Evolutionary conservation across 129 eudicot species (phyloP).

Genomic region (Oenanthe sinensis): DNA sequence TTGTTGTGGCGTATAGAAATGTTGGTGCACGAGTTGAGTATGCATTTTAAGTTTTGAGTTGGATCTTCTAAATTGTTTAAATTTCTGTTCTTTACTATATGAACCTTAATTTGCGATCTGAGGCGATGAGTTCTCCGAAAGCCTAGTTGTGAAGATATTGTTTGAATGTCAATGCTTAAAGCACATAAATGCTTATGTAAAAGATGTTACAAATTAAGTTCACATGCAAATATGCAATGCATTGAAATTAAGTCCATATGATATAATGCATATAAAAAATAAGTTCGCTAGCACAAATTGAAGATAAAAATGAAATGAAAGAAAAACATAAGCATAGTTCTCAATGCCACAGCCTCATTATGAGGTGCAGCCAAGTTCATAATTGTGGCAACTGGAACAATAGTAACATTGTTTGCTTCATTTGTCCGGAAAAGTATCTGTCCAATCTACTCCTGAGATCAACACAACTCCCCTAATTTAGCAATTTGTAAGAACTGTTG

Average conservation of each 20-base stretch:
- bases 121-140: not conserved
- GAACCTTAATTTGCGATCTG: not conserved
- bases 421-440: not conserved
- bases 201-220: not conserved
- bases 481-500: not conserved
- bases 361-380: not conserved
- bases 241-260: not conserved
- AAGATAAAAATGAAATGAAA: not conserved
- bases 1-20: not conserved
- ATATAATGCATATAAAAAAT: not conserved
- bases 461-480: not conserved
- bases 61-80: not conserved
- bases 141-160: not conserved
- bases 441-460: not conserved
- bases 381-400: not conserved
- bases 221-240: not conserved
- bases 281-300: not conserved
- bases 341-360: not conserved
- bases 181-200: too few species aligned
- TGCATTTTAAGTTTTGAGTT: not conserved
- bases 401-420: not conserved
- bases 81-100: not conserved
- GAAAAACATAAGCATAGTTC: not conserved
- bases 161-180: not conserved
- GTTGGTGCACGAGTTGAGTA: not conserved